phyloP scores from a whole-genome alignment of 2,329 filamentous ascomycete species.

The Aspergillus hortae region DNA sequence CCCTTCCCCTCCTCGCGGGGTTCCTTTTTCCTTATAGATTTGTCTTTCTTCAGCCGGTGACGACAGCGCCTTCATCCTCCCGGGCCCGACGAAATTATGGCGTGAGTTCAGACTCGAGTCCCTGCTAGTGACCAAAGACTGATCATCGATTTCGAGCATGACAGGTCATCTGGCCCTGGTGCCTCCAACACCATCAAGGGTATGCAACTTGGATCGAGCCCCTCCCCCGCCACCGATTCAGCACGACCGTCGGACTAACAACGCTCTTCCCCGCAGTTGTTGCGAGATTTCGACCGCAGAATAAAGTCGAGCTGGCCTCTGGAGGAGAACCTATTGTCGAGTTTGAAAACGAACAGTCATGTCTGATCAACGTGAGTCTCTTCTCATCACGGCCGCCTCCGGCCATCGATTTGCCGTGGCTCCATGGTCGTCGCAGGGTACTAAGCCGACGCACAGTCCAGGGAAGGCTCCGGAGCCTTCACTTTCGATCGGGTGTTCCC shows the following conservation, averaged over 20 bases:
- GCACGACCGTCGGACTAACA: constrained; percentile 40
- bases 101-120: constrained; percentile 36
- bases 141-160: constrained; percentile 12
- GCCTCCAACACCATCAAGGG: constrained; percentile 53
- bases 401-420: too few species aligned
- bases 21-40: constrained; percentile 11
- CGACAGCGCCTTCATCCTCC: constrained; percentile 3
- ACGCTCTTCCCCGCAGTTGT: constrained; percentile 62
- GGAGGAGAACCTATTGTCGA: constrained; percentile 88
- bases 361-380: constrained; percentile 67
- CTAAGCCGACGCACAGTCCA: constrained; percentile 57
- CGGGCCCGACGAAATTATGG: constrained; percentile 38
- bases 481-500: constrained; percentile 98
- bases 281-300: constrained; percentile 95
- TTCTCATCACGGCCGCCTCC: neutral
- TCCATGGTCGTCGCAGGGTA: neutral
- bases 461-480: constrained; percentile 78
- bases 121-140: constrained; percentile 13
- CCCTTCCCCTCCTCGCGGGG: constrained; percentile 16
- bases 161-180: constrained; percentile 28
- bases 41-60: constrained; percentile 8
- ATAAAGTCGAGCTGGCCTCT: constrained; percentile 85
- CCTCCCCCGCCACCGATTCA: neutral
- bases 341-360: constrained; percentile 87
- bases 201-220: constrained; percentile 27